phyloP scores from a whole-genome alignment of 805 yeast species.

The Starmerella ratchasimensis region DNA sequence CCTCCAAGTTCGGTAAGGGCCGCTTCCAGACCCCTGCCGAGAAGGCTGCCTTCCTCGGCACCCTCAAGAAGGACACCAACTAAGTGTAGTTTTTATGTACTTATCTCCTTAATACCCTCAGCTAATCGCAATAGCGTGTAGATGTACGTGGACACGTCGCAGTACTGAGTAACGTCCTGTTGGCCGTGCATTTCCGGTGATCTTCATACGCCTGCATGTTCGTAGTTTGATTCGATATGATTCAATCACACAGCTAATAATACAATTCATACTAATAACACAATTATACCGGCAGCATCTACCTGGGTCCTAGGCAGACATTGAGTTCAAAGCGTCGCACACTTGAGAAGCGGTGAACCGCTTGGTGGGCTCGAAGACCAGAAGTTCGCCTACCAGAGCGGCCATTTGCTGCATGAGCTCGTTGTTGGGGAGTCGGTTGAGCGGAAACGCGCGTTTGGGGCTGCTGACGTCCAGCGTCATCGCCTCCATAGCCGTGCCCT shows the following conservation, averaged over 20 bases:
- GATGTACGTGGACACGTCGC: too few species aligned
- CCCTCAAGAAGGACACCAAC: slow-evolving; percentile 90
- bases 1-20: slow-evolving; percentile 99
- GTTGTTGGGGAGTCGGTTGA: neutral
- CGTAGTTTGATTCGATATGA: too few species aligned
- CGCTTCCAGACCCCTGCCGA: slow-evolving; percentile 99
- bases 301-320: too few species aligned
- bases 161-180: too few species aligned
- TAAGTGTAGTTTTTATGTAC: neutral
- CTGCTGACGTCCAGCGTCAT: neutral
- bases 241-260: too few species aligned
- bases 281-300: too few species aligned
- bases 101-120: neutral
- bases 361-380: slow-evolving; percentile 9
- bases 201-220: too few species aligned
- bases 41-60: slow-evolving; percentile 99
- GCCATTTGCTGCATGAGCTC: slow-evolving; percentile 2
- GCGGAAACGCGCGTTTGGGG: neutral
- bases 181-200: too few species aligned
- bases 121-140: too few species aligned
- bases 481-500: slow-evolving; percentile 9
- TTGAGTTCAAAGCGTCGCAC: neutral
- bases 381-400: neutral
- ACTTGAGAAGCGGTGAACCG: slow-evolving; percentile 1
- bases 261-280: too few species aligned